These are phyloP conservation scores for Glaciozyma antarctica DNA, from an alignment of 768 basidiomycete genomes.

Conservation along the genomic window DNA sequence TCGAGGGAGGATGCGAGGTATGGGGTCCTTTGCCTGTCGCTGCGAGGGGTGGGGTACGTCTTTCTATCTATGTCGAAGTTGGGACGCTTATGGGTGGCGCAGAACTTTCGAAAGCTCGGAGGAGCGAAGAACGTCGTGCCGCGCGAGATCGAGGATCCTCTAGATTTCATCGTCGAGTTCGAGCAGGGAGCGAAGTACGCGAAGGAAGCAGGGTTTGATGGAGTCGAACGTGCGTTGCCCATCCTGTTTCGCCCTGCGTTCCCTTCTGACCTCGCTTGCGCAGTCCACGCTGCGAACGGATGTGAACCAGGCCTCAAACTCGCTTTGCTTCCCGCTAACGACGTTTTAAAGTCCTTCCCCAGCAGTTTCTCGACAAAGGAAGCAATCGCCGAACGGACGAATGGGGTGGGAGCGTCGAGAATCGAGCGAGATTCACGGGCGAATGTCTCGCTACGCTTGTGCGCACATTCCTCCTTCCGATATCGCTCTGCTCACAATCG, in stretches of 20 bases:
- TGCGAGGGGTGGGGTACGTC: slow-evolving; percentile 6
- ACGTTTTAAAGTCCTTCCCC: no score
- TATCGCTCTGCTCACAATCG: no score
- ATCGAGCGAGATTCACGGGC: neutral
- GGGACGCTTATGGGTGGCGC: neutral
- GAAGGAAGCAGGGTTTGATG: neutral
- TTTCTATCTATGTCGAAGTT: neutral
- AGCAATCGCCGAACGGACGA: neutral
- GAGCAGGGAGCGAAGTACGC: neutral
- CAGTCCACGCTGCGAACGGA: neutral
- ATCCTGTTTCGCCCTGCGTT: no score
- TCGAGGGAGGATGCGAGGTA: neutral
- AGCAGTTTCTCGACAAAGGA: neutral
- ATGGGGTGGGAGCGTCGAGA: neutral
- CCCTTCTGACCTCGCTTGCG: no score
- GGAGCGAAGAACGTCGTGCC: neutral
- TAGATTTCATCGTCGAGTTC: neutral
- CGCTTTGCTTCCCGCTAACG: neutral
- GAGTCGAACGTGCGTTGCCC: neutral
- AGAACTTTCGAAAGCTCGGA: slow-evolving; percentile 2
- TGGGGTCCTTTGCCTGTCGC: slow-evolving; percentile 1
- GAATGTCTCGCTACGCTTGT: neutral
- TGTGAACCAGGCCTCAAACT: neutral
- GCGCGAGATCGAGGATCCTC: neutral
- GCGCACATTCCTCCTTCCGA: neutral